phyloP scores from a whole-genome alignment of 495 filamentous ascomycete species.

The Hypoxylon intermedium region DNA sequence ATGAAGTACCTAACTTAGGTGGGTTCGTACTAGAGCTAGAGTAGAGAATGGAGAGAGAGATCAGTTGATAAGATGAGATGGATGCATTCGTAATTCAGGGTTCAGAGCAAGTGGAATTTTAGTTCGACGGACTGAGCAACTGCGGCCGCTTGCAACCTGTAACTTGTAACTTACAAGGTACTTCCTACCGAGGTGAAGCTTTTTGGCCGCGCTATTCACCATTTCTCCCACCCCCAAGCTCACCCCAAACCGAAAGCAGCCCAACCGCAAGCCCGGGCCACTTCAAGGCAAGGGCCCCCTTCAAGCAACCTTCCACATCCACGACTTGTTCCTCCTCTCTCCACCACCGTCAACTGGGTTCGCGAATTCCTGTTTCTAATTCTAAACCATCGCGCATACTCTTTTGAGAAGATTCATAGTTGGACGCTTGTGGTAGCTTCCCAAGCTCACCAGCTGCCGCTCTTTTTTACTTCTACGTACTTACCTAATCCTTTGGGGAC shows the following conservation, averaged over 20 bases:
- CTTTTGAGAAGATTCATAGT: constrained; percentile 32
- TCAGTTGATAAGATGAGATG: background rate
- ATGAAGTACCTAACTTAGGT: too few relatives aligned
- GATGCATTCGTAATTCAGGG: background rate
- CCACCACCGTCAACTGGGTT: constrained; percentile 3
- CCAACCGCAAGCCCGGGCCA: constrained; percentile 29
- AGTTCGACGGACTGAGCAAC: background rate
- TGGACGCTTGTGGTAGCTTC: constrained; percentile 21
- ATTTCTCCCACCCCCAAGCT: constrained; percentile 6
- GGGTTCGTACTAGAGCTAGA: too few relatives aligned
- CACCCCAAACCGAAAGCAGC: constrained; percentile 25
- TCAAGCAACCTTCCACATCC: constrained; percentile 15
- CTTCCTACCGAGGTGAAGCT: constrained; percentile 2
- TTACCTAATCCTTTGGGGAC: constrained; percentile 10
- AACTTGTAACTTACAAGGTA: background rate
- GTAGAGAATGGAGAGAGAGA: too few relatives aligned
- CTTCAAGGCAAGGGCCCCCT: background rate
- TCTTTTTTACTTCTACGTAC: constrained; percentile 16
- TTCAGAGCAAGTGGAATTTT: background rate
- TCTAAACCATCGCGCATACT: constrained; percentile 31
- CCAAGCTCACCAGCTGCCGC: constrained; percentile 12
- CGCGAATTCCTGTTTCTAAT: constrained; percentile 27
- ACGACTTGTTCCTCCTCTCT: constrained; percentile 20
- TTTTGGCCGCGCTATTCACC: constrained; percentile 2
- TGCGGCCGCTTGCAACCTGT: constrained; percentile 11